phyloP scores from a whole-genome alignment of 768 basidiomycete genomes.

The Vararia minispora region DNA sequence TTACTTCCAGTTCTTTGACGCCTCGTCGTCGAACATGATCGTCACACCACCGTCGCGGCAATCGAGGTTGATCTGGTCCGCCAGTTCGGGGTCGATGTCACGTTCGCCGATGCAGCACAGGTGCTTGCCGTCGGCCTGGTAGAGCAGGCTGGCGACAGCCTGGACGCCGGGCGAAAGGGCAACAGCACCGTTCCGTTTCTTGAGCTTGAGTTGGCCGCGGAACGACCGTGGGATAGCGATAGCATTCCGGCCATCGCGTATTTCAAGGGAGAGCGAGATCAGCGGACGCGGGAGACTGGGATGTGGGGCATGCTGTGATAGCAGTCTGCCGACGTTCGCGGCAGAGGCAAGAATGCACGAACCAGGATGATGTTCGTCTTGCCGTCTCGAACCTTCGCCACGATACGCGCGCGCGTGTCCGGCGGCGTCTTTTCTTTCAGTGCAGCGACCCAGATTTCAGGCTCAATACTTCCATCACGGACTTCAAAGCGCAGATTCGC shows the following conservation, averaged over 20 bases:
- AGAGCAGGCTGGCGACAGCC: constrained; percentile 2
- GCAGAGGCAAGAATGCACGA: no score
- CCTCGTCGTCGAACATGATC: constrained; percentile 8
- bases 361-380: no score
- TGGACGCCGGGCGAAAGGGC: constrained; percentile 4
- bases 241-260: constrained; percentile 1
- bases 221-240: constrained; percentile 11
- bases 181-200: constrained; percentile 6
- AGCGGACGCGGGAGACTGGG: no score
- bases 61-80: constrained; percentile 2
- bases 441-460: no score
- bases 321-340: no score
- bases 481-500: no score
- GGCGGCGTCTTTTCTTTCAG: no score
- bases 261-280: no score
- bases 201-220: constrained; percentile 9
- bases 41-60: constrained; percentile 7
- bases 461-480: no score
- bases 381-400: no score
- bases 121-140: constrained; percentile 3
- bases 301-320: no score
- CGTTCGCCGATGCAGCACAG: constrained; percentile 10
- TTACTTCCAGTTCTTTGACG: neutral
- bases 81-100: constrained; percentile 7
- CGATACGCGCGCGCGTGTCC: no score